Percentiles rank a stretch among this genome's conserved stretches.
Evolutionary conservation across 2,329 filamentous ascomycete genomes (phyloP).

Genomic region (Chaetomiaceae sp.): DNA sequence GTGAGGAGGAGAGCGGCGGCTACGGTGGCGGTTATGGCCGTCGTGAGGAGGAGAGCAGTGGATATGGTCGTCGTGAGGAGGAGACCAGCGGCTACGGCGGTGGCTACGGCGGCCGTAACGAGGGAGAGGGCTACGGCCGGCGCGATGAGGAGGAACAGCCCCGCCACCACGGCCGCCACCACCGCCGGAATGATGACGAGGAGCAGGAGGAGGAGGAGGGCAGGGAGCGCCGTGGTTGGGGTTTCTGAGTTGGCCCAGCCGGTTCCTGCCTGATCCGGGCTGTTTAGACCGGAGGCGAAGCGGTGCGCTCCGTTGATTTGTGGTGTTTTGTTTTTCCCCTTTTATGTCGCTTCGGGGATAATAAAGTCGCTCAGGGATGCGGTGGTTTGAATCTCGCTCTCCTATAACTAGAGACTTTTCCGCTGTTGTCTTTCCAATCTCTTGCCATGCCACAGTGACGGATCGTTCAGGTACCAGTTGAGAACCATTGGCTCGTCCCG

Average conservation of each 20-base stretch:
- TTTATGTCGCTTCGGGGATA: no score
- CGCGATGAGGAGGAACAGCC: slow-evolving; percentile 10
- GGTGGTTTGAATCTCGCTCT: no score
- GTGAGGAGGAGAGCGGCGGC: slow-evolving; percentile 22
- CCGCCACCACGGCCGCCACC: background rate
- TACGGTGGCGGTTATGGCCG: slow-evolving; percentile 24
- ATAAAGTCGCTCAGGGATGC: no score
- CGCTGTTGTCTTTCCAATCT: no score
- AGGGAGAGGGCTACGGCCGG: slow-evolving; percentile 12
- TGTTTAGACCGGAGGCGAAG: background rate
- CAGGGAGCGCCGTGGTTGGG: slow-evolving; percentile 19
- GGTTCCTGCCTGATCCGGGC: background rate
- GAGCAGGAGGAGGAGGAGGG: slow-evolving; percentile 18
- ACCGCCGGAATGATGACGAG: background rate
- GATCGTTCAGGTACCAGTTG: background rate
- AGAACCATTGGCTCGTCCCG: background rate
- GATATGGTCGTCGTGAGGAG: slow-evolving; percentile 25
- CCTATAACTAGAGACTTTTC: no score
- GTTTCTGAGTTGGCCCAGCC: background rate
- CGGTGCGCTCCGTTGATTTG: background rate
- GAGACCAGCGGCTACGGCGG: slow-evolving; percentile 19
- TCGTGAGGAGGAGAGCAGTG: slow-evolving; percentile 26
- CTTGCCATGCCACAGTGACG: background rate
- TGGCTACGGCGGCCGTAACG: slow-evolving; percentile 24
- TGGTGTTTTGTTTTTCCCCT: background rate